A percentile compares a stretch with the other conserved stretches of the same genome.
phyloP scores from a whole-genome alignment of 768 basidiomycete species.

The Russula foetens region DNA sequence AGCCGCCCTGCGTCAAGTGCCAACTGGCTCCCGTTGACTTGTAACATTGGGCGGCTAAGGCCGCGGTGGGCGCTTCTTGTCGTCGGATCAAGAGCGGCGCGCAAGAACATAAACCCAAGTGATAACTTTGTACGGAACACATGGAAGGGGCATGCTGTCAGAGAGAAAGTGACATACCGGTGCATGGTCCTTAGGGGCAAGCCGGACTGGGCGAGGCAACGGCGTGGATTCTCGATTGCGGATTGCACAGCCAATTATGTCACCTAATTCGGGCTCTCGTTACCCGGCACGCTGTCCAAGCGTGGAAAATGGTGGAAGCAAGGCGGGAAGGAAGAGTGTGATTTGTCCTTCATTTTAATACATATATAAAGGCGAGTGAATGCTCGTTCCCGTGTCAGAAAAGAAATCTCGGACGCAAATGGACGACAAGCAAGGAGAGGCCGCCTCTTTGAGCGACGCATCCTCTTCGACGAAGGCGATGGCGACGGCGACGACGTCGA shows the following conservation, averaged over 20 bases:
- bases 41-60: background rate
- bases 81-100: background rate
- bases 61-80: background rate
- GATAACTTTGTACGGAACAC: background rate
- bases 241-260: constrained; percentile 13
- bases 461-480: background rate
- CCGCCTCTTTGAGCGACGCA: constrained; percentile 1
- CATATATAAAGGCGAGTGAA: constrained; percentile 1
- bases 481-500: background rate
- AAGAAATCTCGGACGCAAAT: too few species aligned
- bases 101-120: background rate
- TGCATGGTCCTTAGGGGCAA: background rate
- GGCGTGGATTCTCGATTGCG: background rate
- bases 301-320: too few species aligned
- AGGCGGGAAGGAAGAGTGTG: too few species aligned
- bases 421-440: background rate
- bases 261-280: background rate
- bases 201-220: background rate
- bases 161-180: background rate
- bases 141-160: background rate
- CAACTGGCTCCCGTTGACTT: background rate
- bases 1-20: background rate
- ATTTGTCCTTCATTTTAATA: background rate
- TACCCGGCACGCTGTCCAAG: constrained; percentile 8
- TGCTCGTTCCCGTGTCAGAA: background rate